Conservation (phyloP, 352 stramenopile species). For the Pythium brachiatum region DNA sequence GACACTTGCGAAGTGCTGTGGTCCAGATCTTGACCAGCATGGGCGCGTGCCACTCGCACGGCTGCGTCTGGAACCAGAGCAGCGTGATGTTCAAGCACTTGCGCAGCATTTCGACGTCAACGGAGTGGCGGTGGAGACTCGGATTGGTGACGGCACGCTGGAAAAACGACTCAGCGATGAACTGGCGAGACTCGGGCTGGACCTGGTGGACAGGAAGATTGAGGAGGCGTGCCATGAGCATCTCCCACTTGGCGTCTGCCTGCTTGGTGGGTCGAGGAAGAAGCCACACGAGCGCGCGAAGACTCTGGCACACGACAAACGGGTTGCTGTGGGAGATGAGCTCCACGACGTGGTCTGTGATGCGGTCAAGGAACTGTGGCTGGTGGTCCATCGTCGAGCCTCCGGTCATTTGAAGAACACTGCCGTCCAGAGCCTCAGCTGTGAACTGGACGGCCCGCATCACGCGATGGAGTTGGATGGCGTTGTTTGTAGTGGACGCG, state of each 20-base stretch:
- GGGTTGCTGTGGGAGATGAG: conserved; percentile 42
- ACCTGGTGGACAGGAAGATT: conserved; percentile 46
- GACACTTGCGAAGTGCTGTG: conserved; percentile 43
- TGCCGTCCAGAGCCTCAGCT: conserved; percentile 45
- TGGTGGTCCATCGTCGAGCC: conserved; percentile 33
- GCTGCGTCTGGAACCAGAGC: conserved; percentile 51
- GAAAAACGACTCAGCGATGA: conserved; percentile 63
- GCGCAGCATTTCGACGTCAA: conserved; percentile 50
- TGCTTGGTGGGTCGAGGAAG: conserved; percentile 35
- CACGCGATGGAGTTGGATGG: conserved; percentile 46
- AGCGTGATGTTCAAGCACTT: conserved; percentile 49
- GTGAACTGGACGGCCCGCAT: conserved; percentile 52
- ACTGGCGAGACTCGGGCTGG: conserved; percentile 43
- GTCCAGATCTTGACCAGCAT: conserved; percentile 63
- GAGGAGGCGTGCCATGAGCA: conserved; percentile 45
- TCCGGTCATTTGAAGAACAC: conserved; percentile 40
- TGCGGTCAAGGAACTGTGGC: conserved; percentile 48
- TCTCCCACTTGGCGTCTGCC: conserved; percentile 31
- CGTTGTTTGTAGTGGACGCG: conserved; percentile 18
- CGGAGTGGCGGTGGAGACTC: conserved; percentile 30
- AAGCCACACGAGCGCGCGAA: conserved; percentile 73
- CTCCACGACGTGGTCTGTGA: conserved; percentile 43
- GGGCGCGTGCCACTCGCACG: conserved; percentile 68
- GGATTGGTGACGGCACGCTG: conserved; percentile 51
- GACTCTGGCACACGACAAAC: conserved; percentile 55